Base-by-base conservation (phyloP, 371 early-diverging fungal species). In the Saksenaea oblongispora region DNA sequence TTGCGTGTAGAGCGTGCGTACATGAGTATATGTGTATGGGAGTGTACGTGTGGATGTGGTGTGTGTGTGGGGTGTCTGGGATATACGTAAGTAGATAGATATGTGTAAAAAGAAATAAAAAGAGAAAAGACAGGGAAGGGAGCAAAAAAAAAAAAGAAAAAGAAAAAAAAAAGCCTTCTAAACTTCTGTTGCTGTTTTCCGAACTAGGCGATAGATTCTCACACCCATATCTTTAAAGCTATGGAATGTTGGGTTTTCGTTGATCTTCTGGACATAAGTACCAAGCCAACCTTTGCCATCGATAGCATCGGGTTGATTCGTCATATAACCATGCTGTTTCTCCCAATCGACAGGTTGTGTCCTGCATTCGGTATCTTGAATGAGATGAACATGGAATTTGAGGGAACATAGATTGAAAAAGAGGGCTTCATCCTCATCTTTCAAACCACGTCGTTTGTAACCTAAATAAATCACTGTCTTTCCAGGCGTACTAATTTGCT, bases 391-490 rank as follows among this genome's bases (percentile, higher is more conserved):
- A 41, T 66, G 59, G 36, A 78, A 72, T 36, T 59, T 34, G 11
- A 18, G 31, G 1, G 42, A 42, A 24, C 72, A 73, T 18, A 56
- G 27, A 3, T 69, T 34, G 68, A 87, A 86, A 56, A 87, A 87
- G 7, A 28, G 10, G 0, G 28, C 41, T 59, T 87, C 88, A 31
- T 75, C 79, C 7, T 61, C 64, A 0, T 53, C 60, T 3, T 65
- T 66, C 3, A 86, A 39, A 2, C 76, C 82, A 17, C 88, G 71
- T 26, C 72, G 79, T 60, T 87, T 87, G 67, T 85, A 85, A 0
- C 85, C 85, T 41, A 87, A 59, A 37, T 75, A 82, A 9, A 86
- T 75, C 14, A 65, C 63, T 0, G 86, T 83, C 0, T 59, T 60
- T 1, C 61, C 64, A 0, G 78, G 72, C 0, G 67, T 63, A 31